These are phyloP conservation scores for Arachnomyces sp. DNA, from an alignment of 2,329 filamentous ascomycete genomes.

Conservation along the genomic window DNA sequence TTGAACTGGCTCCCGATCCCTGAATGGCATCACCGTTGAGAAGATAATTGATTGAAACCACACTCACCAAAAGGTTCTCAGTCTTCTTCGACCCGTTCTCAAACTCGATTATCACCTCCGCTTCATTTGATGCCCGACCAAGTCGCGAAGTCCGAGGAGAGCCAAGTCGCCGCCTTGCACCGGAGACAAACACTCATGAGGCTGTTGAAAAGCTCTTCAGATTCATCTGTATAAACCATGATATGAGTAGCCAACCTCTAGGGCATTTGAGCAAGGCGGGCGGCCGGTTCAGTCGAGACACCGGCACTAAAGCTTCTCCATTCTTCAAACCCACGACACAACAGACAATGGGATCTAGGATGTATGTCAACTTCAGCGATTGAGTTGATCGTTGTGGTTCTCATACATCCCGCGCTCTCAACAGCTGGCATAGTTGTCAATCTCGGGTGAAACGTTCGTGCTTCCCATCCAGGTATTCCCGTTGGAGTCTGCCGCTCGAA, in stretches of 20 bases:
- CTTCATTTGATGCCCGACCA: not conserved
- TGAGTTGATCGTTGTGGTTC: slow-evolving; percentile 9
- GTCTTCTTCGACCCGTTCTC: not conserved
- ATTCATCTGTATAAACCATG: slow-evolving; percentile 48
- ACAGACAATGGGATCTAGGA: slow-evolving; percentile 50
- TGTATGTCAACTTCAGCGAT: slow-evolving; percentile 1
- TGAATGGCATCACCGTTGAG: too few relatives aligned
- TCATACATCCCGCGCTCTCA: slow-evolving; percentile 48
- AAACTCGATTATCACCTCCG: slow-evolving; percentile 2
- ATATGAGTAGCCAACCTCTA: slow-evolving; percentile 37
- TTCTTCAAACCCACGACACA: slow-evolving; percentile 55
- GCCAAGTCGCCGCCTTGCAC: not conserved
- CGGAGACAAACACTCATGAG: not conserved
- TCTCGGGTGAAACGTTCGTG: slow-evolving; percentile 44
- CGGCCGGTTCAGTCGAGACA: slow-evolving; percentile 29
- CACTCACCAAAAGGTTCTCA: not conserved
- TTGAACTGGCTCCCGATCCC: too few relatives aligned
- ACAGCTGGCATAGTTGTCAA: slow-evolving; percentile 48
- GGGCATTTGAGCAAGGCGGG: slow-evolving; percentile 40
- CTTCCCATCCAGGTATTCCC: slow-evolving; percentile 45
- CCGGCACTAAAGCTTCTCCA: slow-evolving; percentile 41
- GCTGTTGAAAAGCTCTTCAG: slow-evolving; percentile 22
- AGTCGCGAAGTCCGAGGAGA: not conserved
- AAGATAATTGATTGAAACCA: too few relatives aligned
- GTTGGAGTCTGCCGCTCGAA: slow-evolving; percentile 34